These are phyloP conservation scores for Raffaelea deltoideospora DNA, from an alignment of 2,329 filamentous ascomycete genomes.

Conservation along the genomic window DNA sequence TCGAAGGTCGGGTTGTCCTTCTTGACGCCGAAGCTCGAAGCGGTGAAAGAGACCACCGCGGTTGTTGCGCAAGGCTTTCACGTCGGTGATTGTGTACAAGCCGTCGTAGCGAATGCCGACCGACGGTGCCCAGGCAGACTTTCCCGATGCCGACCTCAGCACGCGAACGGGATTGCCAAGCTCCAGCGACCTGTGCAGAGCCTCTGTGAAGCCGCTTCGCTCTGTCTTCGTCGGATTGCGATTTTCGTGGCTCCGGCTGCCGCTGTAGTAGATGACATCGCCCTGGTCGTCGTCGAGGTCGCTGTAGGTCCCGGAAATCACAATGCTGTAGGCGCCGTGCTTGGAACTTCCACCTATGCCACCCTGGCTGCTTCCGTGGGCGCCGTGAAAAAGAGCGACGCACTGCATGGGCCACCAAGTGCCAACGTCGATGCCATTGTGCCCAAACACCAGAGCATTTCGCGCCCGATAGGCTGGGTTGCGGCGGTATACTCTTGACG, in stretches of 20 bases:
- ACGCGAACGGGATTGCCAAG: constrained; percentile 14
- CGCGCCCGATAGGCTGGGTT: constrained; percentile 9
- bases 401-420: constrained; percentile 40
- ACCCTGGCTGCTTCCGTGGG: constrained; percentile 30
- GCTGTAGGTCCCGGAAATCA: constrained; percentile 22
- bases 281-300: constrained; percentile 13
- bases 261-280: constrained; percentile 13
- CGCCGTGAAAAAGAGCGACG: constrained; percentile 33
- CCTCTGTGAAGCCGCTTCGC: constrained; percentile 6
- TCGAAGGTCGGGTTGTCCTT: constrained; percentile 8
- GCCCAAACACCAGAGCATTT: constrained; percentile 9
- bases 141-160: constrained; percentile 12
- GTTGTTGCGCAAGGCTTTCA: constrained; percentile 4
- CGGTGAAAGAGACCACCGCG: constrained; percentile 10
- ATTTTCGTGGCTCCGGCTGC: constrained; percentile 11
- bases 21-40: constrained; percentile 11
- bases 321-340: constrained; percentile 36
- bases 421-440: constrained; percentile 20
- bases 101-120: constrained; percentile 22
- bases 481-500: constrained; percentile 5
- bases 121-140: constrained; percentile 7
- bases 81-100: constrained; percentile 14
- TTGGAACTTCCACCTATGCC: constrained; percentile 33
- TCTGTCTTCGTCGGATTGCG: constrained; percentile 2
- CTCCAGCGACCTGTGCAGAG: constrained; percentile 9